These are phyloP conservation scores for Coniochaeta hoffmannii DNA, from an alignment of 2,329 filamentous ascomycete species.

Conservation along the genomic window DNA sequence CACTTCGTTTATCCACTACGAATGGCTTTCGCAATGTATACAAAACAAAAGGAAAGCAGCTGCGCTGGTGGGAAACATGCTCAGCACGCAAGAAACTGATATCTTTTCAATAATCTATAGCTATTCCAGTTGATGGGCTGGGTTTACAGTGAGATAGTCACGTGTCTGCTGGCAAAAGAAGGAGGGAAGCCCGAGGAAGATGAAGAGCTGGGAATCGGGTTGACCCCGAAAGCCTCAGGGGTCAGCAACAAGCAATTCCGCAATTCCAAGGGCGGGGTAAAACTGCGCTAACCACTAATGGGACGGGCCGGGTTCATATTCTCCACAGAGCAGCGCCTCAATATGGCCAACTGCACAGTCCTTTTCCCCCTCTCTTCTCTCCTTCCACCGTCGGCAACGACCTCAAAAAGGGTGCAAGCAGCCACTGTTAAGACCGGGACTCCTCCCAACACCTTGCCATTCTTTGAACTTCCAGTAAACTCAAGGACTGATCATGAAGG, in stretches of 20 bases:
- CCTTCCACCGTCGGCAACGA: no score
- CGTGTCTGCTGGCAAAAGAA: not conserved
- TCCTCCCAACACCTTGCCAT: not conserved
- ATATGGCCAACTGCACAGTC: not conserved
- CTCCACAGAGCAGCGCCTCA: not conserved
- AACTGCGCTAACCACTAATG: not conserved
- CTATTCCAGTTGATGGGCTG: not conserved
- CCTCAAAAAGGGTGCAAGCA: not conserved
- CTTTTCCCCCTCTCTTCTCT: not conserved
- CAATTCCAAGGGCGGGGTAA: slow-evolving; percentile 1
- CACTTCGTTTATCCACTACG: not conserved
- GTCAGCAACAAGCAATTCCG: not conserved
- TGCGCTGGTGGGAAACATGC: not conserved
- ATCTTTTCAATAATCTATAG: not conserved
- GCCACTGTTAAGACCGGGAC: not conserved
- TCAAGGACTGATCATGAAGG: no score
- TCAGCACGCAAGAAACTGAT: not conserved
- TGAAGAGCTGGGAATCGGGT: not conserved
- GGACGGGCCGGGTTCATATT: not conserved
- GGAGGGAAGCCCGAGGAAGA: not conserved
- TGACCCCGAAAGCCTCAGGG: not conserved
- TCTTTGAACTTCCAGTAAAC: no score
- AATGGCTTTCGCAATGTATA: not conserved
- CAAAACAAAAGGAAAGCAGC: not conserved
- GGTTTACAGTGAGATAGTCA: not conserved